Evolutionary conservation across 2,329 filamentous ascomycete genomes (phyloP).

Genomic region (Monilinia polystroma): DNA sequence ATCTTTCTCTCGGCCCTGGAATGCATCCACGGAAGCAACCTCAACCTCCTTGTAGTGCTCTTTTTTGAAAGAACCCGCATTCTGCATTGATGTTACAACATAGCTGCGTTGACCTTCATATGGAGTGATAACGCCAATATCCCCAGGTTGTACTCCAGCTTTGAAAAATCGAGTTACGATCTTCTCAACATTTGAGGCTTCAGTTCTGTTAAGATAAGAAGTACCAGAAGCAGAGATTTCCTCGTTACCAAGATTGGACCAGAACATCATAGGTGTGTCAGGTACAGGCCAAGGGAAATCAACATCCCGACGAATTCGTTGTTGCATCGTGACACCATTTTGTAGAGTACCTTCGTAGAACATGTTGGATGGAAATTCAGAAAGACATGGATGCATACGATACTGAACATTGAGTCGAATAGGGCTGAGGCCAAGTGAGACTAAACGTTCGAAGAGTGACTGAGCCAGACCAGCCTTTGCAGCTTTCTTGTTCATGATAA

Average conservation of each 20-base stretch:
- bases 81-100: slow-evolving; percentile 99
- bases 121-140: slow-evolving; percentile 97
- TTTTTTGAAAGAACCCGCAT: slow-evolving; percentile 95
- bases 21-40: slow-evolving; percentile 96
- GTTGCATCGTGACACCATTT: slow-evolving; percentile 89
- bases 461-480: slow-evolving; percentile 97
- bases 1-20: slow-evolving; percentile 98
- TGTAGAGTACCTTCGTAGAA: slow-evolving; percentile 98
- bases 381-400: slow-evolving; percentile 97
- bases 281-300: slow-evolving; percentile 97
- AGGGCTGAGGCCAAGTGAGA: slow-evolving; percentile 84
- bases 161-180: slow-evolving; percentile 99
- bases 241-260: slow-evolving; percentile 96
- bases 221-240: slow-evolving; percentile 98
- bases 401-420: slow-evolving; percentile 97
- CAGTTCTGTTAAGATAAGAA: slow-evolving; percentile 95
- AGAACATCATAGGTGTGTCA: slow-evolving; percentile 99
- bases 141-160: slow-evolving; percentile 87
- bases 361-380: slow-evolving; percentile 98
- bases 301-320: slow-evolving; percentile 86
- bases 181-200: slow-evolving; percentile 97
- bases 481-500: slow-evolving; percentile 99
- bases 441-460: slow-evolving; percentile 95
- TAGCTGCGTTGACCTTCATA: slow-evolving; percentile 98
- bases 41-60: slow-evolving; percentile 98